These are phyloP conservation scores for Gracilariopsis chorda DNA, from an alignment of 23 red algal genomes.

Conservation along the genomic window DNA sequence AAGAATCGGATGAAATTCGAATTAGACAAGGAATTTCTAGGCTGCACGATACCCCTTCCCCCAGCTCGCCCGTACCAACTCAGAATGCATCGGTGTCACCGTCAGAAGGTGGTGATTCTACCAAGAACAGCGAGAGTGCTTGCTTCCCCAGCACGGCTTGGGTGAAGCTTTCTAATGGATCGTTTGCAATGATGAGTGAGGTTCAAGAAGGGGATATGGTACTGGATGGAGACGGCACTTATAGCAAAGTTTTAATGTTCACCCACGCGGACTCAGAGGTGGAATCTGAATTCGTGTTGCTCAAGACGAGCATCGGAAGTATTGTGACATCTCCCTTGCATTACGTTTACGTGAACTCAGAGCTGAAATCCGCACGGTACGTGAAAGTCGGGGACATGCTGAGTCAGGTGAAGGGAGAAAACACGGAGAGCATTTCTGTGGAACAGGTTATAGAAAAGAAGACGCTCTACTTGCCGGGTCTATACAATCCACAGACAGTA, in stretches of 20 bases:
- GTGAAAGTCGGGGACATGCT: constrained; percentile 31
- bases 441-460: not conserved
- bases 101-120: not conserved
- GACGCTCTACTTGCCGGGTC: not conserved
- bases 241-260: constrained; percentile 4
- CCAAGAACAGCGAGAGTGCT: not conserved
- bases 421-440: not conserved
- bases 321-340: constrained; percentile 2
- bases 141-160: not conserved
- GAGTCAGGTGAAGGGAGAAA: not conserved
- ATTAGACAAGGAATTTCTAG: not conserved
- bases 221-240: not conserved
- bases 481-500: constrained; percentile 76
- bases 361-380: not conserved
- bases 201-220: not conserved
- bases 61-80: not conserved
- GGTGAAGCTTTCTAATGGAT: not conserved
- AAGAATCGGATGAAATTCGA: not conserved
- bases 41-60: not conserved
- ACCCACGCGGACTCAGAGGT: not conserved
- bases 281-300: not conserved
- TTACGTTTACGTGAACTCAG: constrained; percentile 44
- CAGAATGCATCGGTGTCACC: not conserved
- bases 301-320: not conserved
- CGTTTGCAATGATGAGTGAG: not conserved